Conservation (phyloP, 2,329 filamentous ascomycete species). For the Keithomyces neogunnii region DNA sequence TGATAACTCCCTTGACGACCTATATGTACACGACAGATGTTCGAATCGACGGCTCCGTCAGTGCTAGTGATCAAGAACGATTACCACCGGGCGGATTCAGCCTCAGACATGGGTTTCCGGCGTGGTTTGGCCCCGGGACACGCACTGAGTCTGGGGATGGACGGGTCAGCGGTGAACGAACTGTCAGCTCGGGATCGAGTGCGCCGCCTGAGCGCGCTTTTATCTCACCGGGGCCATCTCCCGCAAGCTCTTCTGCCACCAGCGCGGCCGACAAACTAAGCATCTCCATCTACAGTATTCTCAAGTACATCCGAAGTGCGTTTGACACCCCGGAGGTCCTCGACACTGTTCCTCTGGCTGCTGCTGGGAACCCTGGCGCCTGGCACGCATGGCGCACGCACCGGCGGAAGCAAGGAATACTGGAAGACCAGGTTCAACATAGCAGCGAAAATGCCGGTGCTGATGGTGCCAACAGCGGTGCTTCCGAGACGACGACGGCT, state of each 20-base stretch:
- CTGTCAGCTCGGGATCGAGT: conserved; percentile 15
- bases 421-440: conserved; percentile 7
- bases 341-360: conserved; percentile 70
- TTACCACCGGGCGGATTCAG: conserved; percentile 86
- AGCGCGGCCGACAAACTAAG: conserved; percentile 32
- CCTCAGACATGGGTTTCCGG: conserved; percentile 79
- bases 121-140: conserved; percentile 67
- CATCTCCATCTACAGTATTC: conserved; percentile 55
- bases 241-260: conserved; percentile 25
- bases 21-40: conserved; percentile 84
- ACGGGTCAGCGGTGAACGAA: conserved; percentile 32
- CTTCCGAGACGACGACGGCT: neutral
- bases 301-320: conserved; percentile 73
- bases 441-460: neutral
- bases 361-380: conserved; percentile 81
- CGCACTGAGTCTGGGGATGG: conserved; percentile 30
- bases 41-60: conserved; percentile 67
- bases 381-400: conserved; percentile 90
- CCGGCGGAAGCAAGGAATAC: conserved; percentile 31
- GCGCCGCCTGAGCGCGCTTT: conserved; percentile 11
- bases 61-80: conserved; percentile 73
- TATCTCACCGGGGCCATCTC: conserved; percentile 22
- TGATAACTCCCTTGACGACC: conserved; percentile 87
- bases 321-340: conserved; percentile 73
- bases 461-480: neutral